These are phyloP conservation scores for Thelonectria rubi DNA, from an alignment of 2,329 filamentous ascomycete species.

Conservation along the genomic window DNA sequence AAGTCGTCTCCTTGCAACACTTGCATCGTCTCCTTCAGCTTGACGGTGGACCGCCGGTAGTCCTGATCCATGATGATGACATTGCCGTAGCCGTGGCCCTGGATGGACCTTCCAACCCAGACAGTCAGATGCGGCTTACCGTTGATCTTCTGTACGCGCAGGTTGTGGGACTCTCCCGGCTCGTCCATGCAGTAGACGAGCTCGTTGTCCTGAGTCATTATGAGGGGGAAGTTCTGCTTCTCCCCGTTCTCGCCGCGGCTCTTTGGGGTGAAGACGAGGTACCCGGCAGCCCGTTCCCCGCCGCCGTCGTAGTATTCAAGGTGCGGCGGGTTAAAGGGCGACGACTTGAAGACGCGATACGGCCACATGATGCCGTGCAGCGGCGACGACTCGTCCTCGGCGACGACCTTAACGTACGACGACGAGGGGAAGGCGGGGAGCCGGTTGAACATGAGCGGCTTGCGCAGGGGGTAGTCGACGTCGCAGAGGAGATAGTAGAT, in stretches of 20 bases:
- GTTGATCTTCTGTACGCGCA: slow-evolving; percentile 43
- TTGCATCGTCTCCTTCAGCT: slow-evolving; percentile 24
- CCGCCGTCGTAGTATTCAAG: slow-evolving; percentile 30
- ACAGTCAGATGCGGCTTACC: slow-evolving; percentile 44
- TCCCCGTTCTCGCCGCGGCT: slow-evolving; percentile 17
- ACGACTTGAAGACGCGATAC: slow-evolving; percentile 38
- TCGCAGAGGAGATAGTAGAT: slow-evolving; percentile 7
- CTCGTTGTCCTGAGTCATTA: slow-evolving; percentile 43
- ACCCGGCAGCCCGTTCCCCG: slow-evolving; percentile 36
- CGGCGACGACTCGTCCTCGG: slow-evolving; percentile 22
- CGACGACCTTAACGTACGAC: slow-evolving; percentile 32
- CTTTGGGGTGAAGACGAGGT: slow-evolving; percentile 41
- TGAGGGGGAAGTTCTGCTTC: slow-evolving; percentile 28
- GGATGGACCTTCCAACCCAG: slow-evolving; percentile 40
- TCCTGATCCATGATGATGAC: slow-evolving; percentile 43
- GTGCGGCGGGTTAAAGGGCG: slow-evolving; percentile 37
- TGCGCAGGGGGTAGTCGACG: slow-evolving; percentile 24
- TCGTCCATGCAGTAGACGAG: slow-evolving; percentile 42
- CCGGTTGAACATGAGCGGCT: not conserved
- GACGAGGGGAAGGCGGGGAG: slow-evolving; percentile 29
- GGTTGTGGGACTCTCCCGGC: slow-evolving; percentile 27
- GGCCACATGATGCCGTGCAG: slow-evolving; percentile 21
- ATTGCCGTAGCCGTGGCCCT: slow-evolving; percentile 46
- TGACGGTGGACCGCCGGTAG: slow-evolving; percentile 36
- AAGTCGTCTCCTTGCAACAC: not conserved